phyloP scores from a whole-genome alignment of 345 rosid genomes.

The Zanthoxylum bungeanum region DNA sequence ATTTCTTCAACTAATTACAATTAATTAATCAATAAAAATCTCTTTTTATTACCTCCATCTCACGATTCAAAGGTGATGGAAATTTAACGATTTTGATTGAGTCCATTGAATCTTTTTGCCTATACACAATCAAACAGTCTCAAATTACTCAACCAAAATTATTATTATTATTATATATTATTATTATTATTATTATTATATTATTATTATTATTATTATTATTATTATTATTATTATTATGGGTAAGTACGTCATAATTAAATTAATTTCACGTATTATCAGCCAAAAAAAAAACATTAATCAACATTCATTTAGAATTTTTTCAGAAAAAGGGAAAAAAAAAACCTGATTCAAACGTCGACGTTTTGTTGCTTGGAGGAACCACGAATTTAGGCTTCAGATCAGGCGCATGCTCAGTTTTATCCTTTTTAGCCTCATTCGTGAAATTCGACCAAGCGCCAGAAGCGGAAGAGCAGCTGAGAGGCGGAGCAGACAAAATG shows the following conservation, averaged over 20 bases:
- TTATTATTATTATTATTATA: too few relatives aligned
- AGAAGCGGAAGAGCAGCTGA: conserved; percentile 47
- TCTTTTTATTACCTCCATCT: conserved; percentile 54
- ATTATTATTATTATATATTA: too few relatives aligned
- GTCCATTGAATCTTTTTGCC: conserved; percentile 59
- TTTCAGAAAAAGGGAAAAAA: neutral
- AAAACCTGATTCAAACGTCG: conserved; percentile 9
- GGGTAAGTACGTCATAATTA: neutral
- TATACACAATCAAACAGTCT: conserved; percentile 22
- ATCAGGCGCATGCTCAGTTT: conserved; percentile 15
- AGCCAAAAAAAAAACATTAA: neutral
- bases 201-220: neutral
- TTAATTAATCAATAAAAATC: neutral
- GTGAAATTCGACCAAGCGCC: conserved; percentile 24
- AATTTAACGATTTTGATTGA: conserved; percentile 62
- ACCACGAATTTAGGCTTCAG: neutral
- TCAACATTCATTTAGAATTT: neutral
- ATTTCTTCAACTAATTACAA: neutral
- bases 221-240: neutral
- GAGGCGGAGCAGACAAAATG: conserved; percentile 44
- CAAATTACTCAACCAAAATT: neutral
- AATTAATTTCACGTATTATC: neutral
- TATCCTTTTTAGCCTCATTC: conserved; percentile 18
- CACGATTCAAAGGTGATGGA: conserved; percentile 45
- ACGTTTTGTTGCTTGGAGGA: neutral